These are phyloP conservation scores for Metschnikowia rubicola DNA, from an alignment of 805 yeast genomes.

Conservation along the genomic window DNA sequence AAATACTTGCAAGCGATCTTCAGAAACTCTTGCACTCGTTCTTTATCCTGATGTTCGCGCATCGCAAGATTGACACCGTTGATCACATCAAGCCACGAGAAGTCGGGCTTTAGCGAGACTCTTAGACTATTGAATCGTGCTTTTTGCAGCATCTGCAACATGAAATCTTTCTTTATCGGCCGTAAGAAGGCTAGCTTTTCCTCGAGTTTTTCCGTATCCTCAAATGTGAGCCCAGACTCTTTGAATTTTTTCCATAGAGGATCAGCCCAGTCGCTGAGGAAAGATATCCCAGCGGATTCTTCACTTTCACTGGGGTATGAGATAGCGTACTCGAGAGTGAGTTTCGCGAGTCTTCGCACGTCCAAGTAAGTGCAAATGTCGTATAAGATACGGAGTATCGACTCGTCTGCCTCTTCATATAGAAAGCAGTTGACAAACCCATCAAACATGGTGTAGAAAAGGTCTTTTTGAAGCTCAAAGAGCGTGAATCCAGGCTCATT, in stretches of 20 bases:
- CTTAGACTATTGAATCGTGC: conserved; percentile 7
- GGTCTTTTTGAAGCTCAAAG: conserved; percentile 23
- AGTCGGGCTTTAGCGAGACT: conserved; percentile 5
- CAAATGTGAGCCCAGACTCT: neutral
- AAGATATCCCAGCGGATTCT: conserved; percentile 33
- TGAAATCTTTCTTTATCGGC: conserved; percentile 30
- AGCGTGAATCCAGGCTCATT: conserved; percentile 1
- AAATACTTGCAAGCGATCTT: conserved; percentile 41
- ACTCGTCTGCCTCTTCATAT: conserved; percentile 65
- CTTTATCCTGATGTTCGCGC: conserved; percentile 29
- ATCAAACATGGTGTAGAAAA: conserved; percentile 46
- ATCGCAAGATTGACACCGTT: conserved; percentile 34
- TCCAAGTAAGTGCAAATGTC: conserved; percentile 51
- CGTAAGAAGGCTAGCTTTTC: conserved; percentile 27
- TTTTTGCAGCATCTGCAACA: conserved; percentile 19
- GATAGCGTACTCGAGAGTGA: conserved; percentile 56
- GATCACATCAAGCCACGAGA: conserved; percentile 28
- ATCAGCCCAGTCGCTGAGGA: conserved; percentile 19
- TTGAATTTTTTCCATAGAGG: conserved; percentile 1
- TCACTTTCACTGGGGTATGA: conserved; percentile 42
- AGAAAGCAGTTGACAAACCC: conserved; percentile 64
- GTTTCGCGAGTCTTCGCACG: conserved; percentile 48
- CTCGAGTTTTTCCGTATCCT: neutral
- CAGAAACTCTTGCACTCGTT: conserved; percentile 30
- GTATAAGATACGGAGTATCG: conserved; percentile 47